phyloP scores from a whole-genome alignment of 106 monocot genomes.

The Allium cepa region DNA sequence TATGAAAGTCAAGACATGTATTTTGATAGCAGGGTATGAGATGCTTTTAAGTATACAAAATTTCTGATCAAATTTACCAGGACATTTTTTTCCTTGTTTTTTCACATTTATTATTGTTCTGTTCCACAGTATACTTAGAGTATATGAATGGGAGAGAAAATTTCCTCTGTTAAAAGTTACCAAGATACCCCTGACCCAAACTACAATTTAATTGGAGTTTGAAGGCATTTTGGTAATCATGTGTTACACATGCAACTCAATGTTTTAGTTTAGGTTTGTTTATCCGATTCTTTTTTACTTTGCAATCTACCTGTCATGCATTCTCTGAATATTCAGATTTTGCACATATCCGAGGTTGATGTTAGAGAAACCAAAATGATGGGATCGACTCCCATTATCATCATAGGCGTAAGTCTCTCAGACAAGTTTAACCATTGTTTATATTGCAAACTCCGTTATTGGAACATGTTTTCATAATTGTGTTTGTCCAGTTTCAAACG shows the following conservation, averaged over 20 bases:
- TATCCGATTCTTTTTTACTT: background rate
- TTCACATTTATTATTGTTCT: no score
- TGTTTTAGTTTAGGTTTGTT: background rate
- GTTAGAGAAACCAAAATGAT: conserved; percentile 96
- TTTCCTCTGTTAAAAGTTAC: no score
- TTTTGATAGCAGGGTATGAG: conserved; percentile 79
- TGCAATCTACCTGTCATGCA: background rate
- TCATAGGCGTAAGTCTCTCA: conserved; percentile 48
- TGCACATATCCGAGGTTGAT: conserved; percentile 89
- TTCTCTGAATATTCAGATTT: conserved; percentile 50
- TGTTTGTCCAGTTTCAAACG: conserved; percentile 78
- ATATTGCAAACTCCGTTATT: background rate
- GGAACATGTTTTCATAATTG: background rate
- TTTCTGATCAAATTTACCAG: no score
- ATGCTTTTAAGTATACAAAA: no score
- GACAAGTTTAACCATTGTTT: background rate
- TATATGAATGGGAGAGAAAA: no score
- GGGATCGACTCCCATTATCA: conserved; percentile 85
- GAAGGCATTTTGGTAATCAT: no score
- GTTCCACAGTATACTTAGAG: no score
- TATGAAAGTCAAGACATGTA: conserved; percentile 72
- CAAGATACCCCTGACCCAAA: no score
- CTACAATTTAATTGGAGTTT: no score
- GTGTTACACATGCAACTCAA: no score
- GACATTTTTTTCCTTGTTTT: no score